phyloP scores from a whole-genome alignment of 2,329 filamentous ascomycete species.

The Botryotinia globosa region DNA sequence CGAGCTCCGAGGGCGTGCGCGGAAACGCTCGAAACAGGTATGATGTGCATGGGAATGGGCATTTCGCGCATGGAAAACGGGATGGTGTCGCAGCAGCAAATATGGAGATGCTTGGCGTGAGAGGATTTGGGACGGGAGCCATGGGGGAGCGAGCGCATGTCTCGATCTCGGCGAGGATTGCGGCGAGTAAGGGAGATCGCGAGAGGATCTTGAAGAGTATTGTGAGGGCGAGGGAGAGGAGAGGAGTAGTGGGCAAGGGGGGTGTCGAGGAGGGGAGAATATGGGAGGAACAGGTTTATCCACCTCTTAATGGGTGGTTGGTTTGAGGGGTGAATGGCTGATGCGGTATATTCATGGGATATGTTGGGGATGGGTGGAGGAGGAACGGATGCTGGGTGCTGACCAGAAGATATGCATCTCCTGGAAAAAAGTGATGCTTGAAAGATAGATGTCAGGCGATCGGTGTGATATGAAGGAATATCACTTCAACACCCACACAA shows the following conservation, averaged over 20 bases:
- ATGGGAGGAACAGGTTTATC: slow-evolving; percentile 12
- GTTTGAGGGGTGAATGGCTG: not conserved
- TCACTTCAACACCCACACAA: not conserved
- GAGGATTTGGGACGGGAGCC: not conserved
- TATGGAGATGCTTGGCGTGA: not conserved
- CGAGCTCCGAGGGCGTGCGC: not conserved
- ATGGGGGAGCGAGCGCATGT: not conserved
- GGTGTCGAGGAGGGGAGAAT: not conserved
- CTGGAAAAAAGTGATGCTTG: not conserved
- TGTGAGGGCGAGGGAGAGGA: not conserved
- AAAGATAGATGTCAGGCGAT: not conserved
- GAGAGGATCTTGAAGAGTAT: slow-evolving; percentile 11
- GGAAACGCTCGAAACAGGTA: not conserved
- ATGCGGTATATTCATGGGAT: not conserved
- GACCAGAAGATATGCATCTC: not conserved
- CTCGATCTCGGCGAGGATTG: slow-evolving; percentile 1
- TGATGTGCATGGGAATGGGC: not conserved
- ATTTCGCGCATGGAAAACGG: not conserved
- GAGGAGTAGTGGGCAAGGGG: not conserved
- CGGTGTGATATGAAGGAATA: not conserved
- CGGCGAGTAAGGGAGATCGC: slow-evolving; percentile 1
- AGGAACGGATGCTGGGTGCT: not conserved
- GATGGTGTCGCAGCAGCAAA: not conserved
- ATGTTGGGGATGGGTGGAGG: not conserved
- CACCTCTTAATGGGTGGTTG: not conserved